These are phyloP conservation scores for Aspergillus terreus DNA, from an alignment of 2,329 filamentous ascomycete genomes.

Conservation along the genomic window DNA sequence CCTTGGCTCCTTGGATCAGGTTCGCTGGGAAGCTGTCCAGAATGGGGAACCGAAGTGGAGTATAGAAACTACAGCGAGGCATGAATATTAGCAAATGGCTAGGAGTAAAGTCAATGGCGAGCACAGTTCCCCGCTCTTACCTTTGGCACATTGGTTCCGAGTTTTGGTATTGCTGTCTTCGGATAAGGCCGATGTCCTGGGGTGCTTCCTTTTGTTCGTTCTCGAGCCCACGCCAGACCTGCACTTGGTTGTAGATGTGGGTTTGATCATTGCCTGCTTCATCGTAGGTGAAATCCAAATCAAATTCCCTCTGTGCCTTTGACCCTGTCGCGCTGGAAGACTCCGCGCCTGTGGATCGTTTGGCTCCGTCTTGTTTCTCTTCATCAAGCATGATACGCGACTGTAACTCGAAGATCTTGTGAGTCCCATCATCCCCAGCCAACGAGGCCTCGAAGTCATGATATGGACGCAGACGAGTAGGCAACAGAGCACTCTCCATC, in stretches of 20 bases:
- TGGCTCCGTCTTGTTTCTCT: neutral
- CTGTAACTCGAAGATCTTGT: constrained; percentile 71
- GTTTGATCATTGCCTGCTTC: constrained; percentile 19
- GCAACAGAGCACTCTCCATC: constrained; percentile 74
- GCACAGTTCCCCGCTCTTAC: constrained; percentile 13
- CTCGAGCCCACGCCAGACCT: constrained; percentile 28
- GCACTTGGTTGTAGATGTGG: constrained; percentile 35
- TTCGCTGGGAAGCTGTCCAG: constrained; percentile 76
- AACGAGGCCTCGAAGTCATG: constrained; percentile 46
- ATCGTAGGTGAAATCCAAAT: constrained; percentile 38
- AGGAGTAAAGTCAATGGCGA: too few species aligned
- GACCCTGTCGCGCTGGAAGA: constrained; percentile 1
- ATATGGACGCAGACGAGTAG: constrained; percentile 55
- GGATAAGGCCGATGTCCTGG: constrained; percentile 23
- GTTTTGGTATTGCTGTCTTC: constrained; percentile 30
- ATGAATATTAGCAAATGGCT: constrained; percentile 5
- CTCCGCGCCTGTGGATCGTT: neutral
- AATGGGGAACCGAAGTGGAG: constrained; percentile 64
- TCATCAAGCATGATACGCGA: constrained; percentile 54
- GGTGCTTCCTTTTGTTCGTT: constrained; percentile 10
- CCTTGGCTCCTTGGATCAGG: constrained; percentile 57
- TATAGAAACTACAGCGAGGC: constrained; percentile 27
- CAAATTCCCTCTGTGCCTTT: constrained; percentile 29
- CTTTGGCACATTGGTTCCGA: constrained; percentile 33
- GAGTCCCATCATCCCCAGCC: constrained; percentile 61